Conservation (phyloP, 1,284 basidiomycete genomes). For the Singerocomus inundabilis region DNA sequence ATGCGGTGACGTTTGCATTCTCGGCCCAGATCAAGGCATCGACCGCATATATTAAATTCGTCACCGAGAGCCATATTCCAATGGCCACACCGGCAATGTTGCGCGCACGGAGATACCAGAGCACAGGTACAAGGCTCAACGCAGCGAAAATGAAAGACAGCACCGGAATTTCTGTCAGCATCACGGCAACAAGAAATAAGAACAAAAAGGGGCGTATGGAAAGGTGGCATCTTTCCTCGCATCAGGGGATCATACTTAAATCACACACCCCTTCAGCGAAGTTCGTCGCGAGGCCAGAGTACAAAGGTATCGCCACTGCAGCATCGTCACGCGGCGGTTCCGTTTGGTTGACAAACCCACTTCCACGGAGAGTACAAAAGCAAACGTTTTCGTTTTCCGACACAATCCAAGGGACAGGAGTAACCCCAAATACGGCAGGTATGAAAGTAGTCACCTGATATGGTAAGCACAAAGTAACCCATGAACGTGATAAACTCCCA, state of each 20-base stretch:
- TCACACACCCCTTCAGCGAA: background rate
- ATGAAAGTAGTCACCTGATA: constrained; percentile 32
- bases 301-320: constrained; percentile 17
- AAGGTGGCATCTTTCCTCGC: background rate
- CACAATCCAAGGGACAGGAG: constrained; percentile 11
- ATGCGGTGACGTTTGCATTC: constrained; percentile 18
- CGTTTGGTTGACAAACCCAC: constrained; percentile 22
- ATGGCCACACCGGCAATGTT: constrained; percentile 50
- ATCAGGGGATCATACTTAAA: constrained; percentile 19
- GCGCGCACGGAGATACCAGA: constrained; percentile 41
- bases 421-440: constrained; percentile 22
- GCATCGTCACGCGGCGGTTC: background rate
- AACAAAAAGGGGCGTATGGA: constrained; percentile 16
- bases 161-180: constrained; percentile 47
- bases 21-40: constrained; percentile 34
- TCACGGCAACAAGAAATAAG: constrained; percentile 25
- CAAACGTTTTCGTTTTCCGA: constrained; percentile 6
- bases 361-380: constrained; percentile 30
- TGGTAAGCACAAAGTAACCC: constrained; percentile 25
- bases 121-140: constrained; percentile 39
- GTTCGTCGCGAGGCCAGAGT: constrained; percentile 5
- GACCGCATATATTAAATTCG: constrained; percentile 32
- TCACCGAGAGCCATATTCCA: constrained; percentile 32
- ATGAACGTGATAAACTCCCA: background rate
- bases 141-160: constrained; percentile 49